Base-by-base conservation (phyloP, 2,329 filamentous ascomycete species). In the Venturia nashicola region DNA sequence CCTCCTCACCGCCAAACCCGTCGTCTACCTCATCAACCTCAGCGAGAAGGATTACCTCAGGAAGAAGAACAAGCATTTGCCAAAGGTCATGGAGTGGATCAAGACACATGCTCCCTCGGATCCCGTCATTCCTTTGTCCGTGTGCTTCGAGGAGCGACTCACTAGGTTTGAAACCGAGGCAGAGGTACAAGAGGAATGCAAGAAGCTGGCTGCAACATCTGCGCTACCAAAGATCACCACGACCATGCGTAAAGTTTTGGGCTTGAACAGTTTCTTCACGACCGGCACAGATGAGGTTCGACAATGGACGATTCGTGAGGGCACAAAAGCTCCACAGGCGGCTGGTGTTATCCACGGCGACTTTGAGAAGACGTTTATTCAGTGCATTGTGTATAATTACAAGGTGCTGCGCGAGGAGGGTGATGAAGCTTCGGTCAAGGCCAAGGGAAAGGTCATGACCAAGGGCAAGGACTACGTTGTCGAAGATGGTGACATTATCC, bases 291-390 rank as follows among this genome's bases (percentile, higher is more conserved):
- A 99, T 74, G 94, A 99, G 80, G 94, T 99, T 68, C 86, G 94
- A 71, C 94, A 99, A 80, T 99, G 94, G 95, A 99, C 94, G 34
- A 91, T 99, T 74, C 86, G 94, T 65, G 92, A 90, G 72, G 92
- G 91, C 70, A 96, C 88, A 74, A 99, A 99, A 82, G 94, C 94
- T n/a, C 94, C 94, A 20, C 89, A 95, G 73, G 94, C 94, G 59
- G 94, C 94, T 44, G 94, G 94, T 82, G 94, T 99, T 67, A 99
- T 99, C 70, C 94, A 99, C 79, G 90, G 88, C 69, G 94, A 99
- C 75, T 97, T 99, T 69, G 94, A 99, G 78, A 99, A 99, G 86
- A 99, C 95, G 0, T 99, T 99, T 75, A 99, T 99, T 71, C 95
- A 99, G 79, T 89, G 83, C 67, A 83, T 99, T 68, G 91, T 97